Evolutionary conservation across 2,329 filamentous ascomycete species (phyloP).

Genomic region (Diaporthe sp.): DNA sequence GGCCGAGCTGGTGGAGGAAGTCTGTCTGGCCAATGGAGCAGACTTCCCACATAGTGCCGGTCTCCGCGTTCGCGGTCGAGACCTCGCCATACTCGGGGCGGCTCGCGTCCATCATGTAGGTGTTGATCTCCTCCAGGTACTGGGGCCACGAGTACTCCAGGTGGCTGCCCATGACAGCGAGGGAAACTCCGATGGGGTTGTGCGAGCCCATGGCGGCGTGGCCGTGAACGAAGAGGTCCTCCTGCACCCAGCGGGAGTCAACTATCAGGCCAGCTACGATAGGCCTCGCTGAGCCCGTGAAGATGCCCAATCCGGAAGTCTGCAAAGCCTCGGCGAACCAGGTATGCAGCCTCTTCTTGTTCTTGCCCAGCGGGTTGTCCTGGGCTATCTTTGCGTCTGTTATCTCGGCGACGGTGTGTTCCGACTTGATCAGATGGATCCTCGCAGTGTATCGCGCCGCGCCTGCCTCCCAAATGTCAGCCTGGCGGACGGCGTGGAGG

Average conservation of each 20-base stretch:
- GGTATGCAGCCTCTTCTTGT: background rate
- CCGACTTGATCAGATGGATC: background rate
- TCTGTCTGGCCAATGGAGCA: background rate
- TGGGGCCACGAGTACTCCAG: background rate
- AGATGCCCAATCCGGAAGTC: background rate
- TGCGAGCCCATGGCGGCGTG: background rate
- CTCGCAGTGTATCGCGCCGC: background rate
- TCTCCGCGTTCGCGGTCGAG: too few relatives aligned
- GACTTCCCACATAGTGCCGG: background rate
- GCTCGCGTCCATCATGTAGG: background rate
- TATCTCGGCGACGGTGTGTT: background rate
- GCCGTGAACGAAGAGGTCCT: background rate
- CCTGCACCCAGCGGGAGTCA: background rate
- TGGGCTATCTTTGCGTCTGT: background rate
- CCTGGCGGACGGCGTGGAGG: background rate
- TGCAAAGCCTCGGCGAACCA: background rate
- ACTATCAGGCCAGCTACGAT: background rate
- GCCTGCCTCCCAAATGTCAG: background rate
- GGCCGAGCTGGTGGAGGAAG: conserved; percentile 9
- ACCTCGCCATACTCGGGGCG: background rate
- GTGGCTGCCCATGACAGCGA: background rate
- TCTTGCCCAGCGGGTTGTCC: background rate
- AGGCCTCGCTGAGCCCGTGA: background rate
- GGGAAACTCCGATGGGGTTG: background rate
- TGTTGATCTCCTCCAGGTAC: background rate